These are phyloP conservation scores for Tolypocladium tropicale DNA, from an alignment of 2,329 filamentous ascomycete genomes.

Conservation along the genomic window DNA sequence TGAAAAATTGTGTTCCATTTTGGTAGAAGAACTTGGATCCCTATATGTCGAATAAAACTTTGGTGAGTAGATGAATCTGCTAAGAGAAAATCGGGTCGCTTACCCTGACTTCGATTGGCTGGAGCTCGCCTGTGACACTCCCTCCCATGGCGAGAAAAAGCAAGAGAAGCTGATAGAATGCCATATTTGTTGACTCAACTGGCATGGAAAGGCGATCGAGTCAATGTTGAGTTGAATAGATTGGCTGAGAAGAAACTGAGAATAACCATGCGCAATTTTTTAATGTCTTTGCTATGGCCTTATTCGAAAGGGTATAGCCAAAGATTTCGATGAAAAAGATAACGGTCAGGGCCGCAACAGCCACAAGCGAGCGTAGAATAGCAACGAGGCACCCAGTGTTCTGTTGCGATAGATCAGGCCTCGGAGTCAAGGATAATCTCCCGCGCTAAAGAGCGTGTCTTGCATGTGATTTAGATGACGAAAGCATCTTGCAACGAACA, in stretches of 20 bases:
- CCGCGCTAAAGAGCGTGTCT: neutral
- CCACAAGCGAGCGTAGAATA: neutral
- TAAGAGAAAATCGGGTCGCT: neutral
- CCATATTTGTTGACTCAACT: neutral
- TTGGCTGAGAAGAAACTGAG: neutral
- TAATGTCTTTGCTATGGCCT: too few relatives aligned
- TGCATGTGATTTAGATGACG: too few relatives aligned
- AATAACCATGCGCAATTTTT: neutral
- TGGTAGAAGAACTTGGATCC: constrained; percentile 86
- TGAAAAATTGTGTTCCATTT: constrained; percentile 59
- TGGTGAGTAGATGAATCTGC: neutral
- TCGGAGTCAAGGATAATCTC: neutral
- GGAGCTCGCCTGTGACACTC: neutral
- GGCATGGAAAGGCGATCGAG: neutral
- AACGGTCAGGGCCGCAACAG: neutral
- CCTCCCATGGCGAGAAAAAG: neutral
- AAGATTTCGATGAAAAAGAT: neutral
- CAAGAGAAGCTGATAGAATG: neutral
- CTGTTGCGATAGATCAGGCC: neutral
- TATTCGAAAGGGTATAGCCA: too few relatives aligned
- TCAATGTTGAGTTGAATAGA: neutral
- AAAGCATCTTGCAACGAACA: too few relatives aligned
- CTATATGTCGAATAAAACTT: too few relatives aligned
- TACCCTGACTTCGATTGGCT: neutral
- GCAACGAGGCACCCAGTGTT: neutral